Percentiles rank a stretch among this genome's conserved stretches.
Evolutionary conservation across 176 grass and related monocot species (phyloP).

Genomic region (Oryza officinalis): DNA sequence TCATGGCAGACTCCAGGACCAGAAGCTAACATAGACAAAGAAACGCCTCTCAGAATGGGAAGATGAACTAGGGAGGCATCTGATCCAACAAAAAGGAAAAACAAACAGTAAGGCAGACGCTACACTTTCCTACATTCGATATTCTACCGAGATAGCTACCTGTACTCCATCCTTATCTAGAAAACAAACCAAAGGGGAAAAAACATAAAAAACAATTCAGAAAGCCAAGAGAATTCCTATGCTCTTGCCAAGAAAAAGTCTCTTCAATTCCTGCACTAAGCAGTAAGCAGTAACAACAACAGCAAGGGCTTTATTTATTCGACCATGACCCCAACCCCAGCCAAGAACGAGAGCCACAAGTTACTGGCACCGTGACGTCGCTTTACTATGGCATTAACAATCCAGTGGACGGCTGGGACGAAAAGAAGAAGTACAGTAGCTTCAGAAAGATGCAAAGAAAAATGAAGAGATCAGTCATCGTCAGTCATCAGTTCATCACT

Average conservation of each 20-base stretch:
- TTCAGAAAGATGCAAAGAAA: conserved; percentile 24
- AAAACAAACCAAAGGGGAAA: not conserved
- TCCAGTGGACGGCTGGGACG: conserved; percentile 30
- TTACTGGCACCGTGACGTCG: not conserved
- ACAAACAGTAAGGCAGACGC: conserved; percentile 1
- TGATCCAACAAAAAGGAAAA: conserved; percentile 5
- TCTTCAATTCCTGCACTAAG: conserved; percentile 8
- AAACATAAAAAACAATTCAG: not conserved
- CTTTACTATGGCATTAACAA: conserved; percentile 18
- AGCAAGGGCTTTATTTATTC: conserved; percentile 32
- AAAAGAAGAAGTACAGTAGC: conserved; percentile 1
- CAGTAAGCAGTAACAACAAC: not conserved
- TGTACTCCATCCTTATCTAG: conserved; percentile 44
- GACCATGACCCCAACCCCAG: not conserved
- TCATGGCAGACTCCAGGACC: not conserved
- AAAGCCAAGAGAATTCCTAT: too few relatives aligned
- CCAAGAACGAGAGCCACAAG: conserved; percentile 16
- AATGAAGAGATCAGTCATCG: not conserved
- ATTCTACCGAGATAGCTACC: conserved; percentile 26
- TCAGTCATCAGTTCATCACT: not conserved
- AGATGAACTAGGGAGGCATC: conserved; percentile 27
- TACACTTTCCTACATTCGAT: conserved; percentile 17
- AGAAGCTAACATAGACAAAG: not conserved
- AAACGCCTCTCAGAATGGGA: not conserved
- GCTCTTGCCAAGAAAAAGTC: conserved; percentile 13